These are phyloP conservation scores for Xylariomycetidae sp. DNA, from an alignment of 2,329 filamentous ascomycete genomes.

Conservation along the genomic window DNA sequence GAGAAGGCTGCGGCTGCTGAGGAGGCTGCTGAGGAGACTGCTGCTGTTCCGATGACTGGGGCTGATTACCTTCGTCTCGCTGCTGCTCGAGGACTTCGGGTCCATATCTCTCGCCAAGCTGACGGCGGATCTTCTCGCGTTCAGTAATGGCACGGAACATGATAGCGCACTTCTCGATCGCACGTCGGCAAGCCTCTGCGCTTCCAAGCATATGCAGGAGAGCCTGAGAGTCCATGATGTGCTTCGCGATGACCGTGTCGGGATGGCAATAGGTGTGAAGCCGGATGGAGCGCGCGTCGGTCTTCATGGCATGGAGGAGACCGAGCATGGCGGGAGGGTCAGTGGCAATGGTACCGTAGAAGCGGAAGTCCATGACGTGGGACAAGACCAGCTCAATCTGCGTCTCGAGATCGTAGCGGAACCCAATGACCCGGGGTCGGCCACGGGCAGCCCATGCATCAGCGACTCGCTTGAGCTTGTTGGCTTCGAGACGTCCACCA, in stretches of 20 bases:
- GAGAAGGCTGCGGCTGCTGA: background rate
- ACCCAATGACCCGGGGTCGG: constrained; percentile 48
- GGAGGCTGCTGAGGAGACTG: background rate
- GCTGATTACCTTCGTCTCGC: no score
- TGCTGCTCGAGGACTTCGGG: no score
- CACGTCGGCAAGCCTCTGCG: constrained; percentile 35
- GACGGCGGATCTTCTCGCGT: constrained; percentile 27
- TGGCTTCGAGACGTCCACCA: constrained; percentile 46
- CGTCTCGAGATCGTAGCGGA: constrained; percentile 55
- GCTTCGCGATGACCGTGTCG: constrained; percentile 52
- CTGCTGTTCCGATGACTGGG: no score
- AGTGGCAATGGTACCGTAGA: constrained; percentile 43
- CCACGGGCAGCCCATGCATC: constrained; percentile 48
- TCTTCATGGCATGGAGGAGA: constrained; percentile 45
- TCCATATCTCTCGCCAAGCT: no score
- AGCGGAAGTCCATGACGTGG: constrained; percentile 47
- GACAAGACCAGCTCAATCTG: constrained; percentile 49
- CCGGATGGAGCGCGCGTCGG: constrained; percentile 45
- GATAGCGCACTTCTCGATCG: constrained; percentile 43
- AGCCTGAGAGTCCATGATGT: constrained; percentile 47
- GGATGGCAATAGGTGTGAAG: constrained; percentile 53
- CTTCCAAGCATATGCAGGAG: constrained; percentile 45
- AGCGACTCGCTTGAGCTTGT: constrained; percentile 44
- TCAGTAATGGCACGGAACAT: constrained; percentile 51
- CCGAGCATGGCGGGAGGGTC: constrained; percentile 37